These are phyloP conservation scores for Exophiala lecanii-corni DNA, from an alignment of 2,329 filamentous ascomycete genomes.

Conservation along the genomic window DNA sequence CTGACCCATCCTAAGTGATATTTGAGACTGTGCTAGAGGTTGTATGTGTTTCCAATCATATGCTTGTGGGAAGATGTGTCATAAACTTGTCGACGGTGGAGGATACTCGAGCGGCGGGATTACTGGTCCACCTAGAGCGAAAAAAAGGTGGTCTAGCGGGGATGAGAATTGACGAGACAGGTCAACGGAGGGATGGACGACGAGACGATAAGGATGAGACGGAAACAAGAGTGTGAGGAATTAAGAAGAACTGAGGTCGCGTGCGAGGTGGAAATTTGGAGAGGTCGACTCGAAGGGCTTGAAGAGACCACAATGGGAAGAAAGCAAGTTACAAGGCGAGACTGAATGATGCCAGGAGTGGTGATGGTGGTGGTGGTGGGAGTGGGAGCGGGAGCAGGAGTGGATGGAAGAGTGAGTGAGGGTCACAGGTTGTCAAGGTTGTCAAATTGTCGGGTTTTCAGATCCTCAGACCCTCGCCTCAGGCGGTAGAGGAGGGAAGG, in stretches of 20 bases:
- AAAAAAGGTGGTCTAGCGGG: too few relatives aligned
- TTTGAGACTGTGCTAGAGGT: slow-evolving; percentile 11
- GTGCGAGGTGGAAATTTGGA: background rate
- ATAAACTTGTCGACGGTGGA: slow-evolving; percentile 19
- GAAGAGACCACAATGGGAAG: background rate
- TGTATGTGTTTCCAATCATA: slow-evolving; percentile 14
- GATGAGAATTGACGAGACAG: too few relatives aligned
- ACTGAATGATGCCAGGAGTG: too few relatives aligned
- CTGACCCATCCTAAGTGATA: slow-evolving; percentile 74
- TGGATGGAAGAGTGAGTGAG: background rate
- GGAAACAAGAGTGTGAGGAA: too few relatives aligned
- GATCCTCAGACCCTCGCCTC: too few relatives aligned
- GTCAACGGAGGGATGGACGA: too few relatives aligned
- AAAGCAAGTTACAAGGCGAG: background rate
- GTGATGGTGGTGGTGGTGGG: background rate
- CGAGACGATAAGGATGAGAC: too few relatives aligned
- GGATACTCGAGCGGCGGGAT: background rate
- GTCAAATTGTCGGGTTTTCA: too few relatives aligned
- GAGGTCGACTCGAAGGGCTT: background rate
- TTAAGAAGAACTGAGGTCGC: slow-evolving; percentile 16
- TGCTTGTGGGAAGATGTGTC: slow-evolving; percentile 13
- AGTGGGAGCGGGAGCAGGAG: background rate
- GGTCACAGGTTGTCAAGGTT: background rate
- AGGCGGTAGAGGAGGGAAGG: too few relatives aligned
- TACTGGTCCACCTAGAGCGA: too few relatives aligned